Evolutionary conservation across 202 grass and related monocot genomes (phyloP).

Genomic region (Bolboschoenoplectus hybrid): DNA sequence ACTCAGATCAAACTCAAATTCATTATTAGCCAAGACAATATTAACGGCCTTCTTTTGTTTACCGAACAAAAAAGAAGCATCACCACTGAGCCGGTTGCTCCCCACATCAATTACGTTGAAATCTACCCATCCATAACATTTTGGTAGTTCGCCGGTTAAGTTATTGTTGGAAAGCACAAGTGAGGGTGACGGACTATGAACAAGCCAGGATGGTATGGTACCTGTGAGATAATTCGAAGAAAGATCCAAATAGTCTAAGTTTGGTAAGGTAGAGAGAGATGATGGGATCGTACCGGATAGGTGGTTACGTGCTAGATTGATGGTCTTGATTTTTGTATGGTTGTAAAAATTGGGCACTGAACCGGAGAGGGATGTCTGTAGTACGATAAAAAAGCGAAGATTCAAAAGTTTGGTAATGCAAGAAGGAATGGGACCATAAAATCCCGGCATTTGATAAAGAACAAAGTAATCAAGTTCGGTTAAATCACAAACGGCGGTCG

Average conservation of each 20-base stretch:
- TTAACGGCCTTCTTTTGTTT: neutral
- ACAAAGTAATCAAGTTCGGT: neutral
- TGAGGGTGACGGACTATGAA: neutral
- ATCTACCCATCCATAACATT: neutral
- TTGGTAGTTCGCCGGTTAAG: neutral
- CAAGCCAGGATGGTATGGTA: neutral
- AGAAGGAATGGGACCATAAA: neutral
- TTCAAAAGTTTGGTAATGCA: neutral
- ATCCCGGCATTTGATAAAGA: neutral
- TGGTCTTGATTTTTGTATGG: neutral
- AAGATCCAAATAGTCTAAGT: neutral
- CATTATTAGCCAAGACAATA: neutral
- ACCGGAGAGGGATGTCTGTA: neutral
- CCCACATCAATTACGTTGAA: neutral
- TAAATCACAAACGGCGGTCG: neutral
- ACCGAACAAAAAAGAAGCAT: neutral
- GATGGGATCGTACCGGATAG: neutral
- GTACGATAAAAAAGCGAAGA: neutral
- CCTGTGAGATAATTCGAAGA: neutral
- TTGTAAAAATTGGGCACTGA: neutral
- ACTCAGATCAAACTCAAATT: neutral
- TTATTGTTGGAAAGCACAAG: neutral
- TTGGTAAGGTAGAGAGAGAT: no score
- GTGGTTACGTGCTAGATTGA: no score
- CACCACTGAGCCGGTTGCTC: neutral